Evolutionary conservation across 495 filamentous ascomycete species (phyloP).

Genomic region (Aspergillus funiculosus): DNA sequence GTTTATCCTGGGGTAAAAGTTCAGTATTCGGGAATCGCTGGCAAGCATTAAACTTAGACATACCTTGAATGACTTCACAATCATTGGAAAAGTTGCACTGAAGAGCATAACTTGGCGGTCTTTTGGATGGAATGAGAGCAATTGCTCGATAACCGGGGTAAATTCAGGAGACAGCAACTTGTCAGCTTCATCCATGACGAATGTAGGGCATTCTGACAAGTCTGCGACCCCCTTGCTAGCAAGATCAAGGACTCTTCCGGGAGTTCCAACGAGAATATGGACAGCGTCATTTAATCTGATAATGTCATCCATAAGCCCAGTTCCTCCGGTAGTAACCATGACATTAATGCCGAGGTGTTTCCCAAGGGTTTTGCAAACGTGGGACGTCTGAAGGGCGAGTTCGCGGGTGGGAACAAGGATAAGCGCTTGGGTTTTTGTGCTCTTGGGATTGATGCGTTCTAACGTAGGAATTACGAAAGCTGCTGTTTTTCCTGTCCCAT

Average conservation of each 20-base stretch:
- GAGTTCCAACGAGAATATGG: slow-evolving; percentile 96
- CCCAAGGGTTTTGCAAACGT: slow-evolving; percentile 96
- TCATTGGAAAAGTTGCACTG: slow-evolving; percentile 92
- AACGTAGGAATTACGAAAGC: slow-evolving; percentile 96
- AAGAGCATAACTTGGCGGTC: slow-evolving; percentile 99
- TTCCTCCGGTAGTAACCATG: slow-evolving; percentile 98
- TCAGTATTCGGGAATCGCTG: slow-evolving; percentile 3
- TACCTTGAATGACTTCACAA: slow-evolving; percentile 92
- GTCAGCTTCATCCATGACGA: slow-evolving; percentile 99
- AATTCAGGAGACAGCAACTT: slow-evolving; percentile 96
- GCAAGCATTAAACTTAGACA: background rate
- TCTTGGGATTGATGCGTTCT: slow-evolving; percentile 92
- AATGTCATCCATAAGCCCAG: slow-evolving; percentile 91
- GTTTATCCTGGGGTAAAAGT: slow-evolving; percentile 61
- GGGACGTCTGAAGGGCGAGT: slow-evolving; percentile 96
- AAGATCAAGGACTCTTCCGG: slow-evolving; percentile 89
- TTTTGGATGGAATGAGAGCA: slow-evolving; percentile 87
- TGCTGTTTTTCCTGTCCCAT: slow-evolving; percentile 96
- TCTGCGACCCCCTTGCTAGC: slow-evolving; percentile 93
- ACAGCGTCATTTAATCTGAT: slow-evolving; percentile 89
- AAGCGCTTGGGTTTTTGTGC: slow-evolving; percentile 87
- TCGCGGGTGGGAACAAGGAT: slow-evolving; percentile 96
- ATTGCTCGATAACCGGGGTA: slow-evolving; percentile 92
- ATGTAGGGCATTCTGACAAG: slow-evolving; percentile 91
- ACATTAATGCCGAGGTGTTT: slow-evolving; percentile 97